Percentiles rank a stretch among this genome's conserved stretches.
phyloP scores from a whole-genome alignment of 371 early-diverging fungal genomes.

The Mucor indicus region DNA sequence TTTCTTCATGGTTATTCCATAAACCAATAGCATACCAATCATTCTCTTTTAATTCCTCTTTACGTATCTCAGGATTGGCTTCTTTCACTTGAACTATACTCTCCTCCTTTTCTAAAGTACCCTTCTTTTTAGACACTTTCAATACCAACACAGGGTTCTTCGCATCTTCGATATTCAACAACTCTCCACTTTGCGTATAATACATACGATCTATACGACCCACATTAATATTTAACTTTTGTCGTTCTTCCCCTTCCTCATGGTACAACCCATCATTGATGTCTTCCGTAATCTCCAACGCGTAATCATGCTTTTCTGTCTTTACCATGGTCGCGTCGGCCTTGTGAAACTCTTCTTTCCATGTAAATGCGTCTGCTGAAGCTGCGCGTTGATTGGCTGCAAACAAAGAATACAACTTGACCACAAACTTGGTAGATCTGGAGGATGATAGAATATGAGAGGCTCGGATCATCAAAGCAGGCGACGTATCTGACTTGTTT shows the following conservation, averaged over 20 bases:
- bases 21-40: slow-evolving; percentile 45
- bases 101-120: not conserved
- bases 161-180: slow-evolving; percentile 72
- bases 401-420: slow-evolving; percentile 67
- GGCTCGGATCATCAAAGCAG: slow-evolving; percentile 27
- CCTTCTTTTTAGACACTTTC: slow-evolving; percentile 37
- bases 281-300: slow-evolving; percentile 56
- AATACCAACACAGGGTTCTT: slow-evolving; percentile 68
- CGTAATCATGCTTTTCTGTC: slow-evolving; percentile 26
- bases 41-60: slow-evolving; percentile 28
- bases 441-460: slow-evolving; percentile 16
- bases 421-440: slow-evolving; percentile 18
- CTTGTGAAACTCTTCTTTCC: slow-evolving; percentile 74
- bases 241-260: slow-evolving; percentile 41
- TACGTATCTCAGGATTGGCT: slow-evolving; percentile 22
- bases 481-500: slow-evolving; percentile 8
- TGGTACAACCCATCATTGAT: slow-evolving; percentile 74
- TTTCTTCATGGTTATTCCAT: slow-evolving; percentile 9
- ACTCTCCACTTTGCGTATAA: slow-evolving; percentile 66
- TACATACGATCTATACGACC: slow-evolving; percentile 53
- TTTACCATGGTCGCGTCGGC: slow-evolving; percentile 21
- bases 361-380: slow-evolving; percentile 60
- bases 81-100: slow-evolving; percentile 21
- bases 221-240: slow-evolving; percentile 23
- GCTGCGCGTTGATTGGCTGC: slow-evolving; percentile 52